phyloP scores from a whole-genome alignment of 768 basidiomycete species.

The Jaapia argillacea region DNA sequence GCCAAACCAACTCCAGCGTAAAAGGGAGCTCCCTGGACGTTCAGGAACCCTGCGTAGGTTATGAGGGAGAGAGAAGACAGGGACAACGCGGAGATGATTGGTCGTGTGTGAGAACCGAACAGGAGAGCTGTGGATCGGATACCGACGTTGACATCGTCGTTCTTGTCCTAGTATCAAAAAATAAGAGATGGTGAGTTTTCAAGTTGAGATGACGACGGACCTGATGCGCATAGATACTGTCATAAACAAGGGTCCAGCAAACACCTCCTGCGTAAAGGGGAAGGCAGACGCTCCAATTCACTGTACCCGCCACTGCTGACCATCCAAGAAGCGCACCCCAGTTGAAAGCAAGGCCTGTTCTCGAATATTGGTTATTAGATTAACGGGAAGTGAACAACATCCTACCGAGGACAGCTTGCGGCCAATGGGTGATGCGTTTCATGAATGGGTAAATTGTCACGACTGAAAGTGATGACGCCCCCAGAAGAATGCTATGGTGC shows the following conservation, averaged over 20 bases:
- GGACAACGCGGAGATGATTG: constrained; percentile 69
- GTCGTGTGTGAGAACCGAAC: constrained; percentile 69
- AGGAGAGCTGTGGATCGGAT: constrained; percentile 93
- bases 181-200: neutral
- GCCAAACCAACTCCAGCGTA: constrained; percentile 72
- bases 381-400: neutral
- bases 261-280: constrained; percentile 88
- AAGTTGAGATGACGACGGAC: constrained; percentile 30
- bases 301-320: constrained; percentile 81
- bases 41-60: constrained; percentile 71
- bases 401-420: constrained; percentile 88
- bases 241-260: constrained; percentile 94
- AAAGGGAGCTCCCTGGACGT: constrained; percentile 68
- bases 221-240: constrained; percentile 97
- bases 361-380: neutral
- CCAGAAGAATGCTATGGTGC: constrained; percentile 82
- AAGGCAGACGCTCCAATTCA: constrained; percentile 73
- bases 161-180: constrained; percentile 63
- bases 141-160: constrained; percentile 77
- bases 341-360: constrained; percentile 83
- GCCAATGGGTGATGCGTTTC: constrained; percentile 97
- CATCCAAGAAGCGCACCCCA: constrained; percentile 96
- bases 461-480: constrained; percentile 82
- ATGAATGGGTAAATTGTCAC: constrained; percentile 91
- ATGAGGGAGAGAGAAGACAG: constrained; percentile 64